Evolutionary conservation across 352 stramenopile species (phyloP).

Genomic region (Globisporangium parvum): DNA sequence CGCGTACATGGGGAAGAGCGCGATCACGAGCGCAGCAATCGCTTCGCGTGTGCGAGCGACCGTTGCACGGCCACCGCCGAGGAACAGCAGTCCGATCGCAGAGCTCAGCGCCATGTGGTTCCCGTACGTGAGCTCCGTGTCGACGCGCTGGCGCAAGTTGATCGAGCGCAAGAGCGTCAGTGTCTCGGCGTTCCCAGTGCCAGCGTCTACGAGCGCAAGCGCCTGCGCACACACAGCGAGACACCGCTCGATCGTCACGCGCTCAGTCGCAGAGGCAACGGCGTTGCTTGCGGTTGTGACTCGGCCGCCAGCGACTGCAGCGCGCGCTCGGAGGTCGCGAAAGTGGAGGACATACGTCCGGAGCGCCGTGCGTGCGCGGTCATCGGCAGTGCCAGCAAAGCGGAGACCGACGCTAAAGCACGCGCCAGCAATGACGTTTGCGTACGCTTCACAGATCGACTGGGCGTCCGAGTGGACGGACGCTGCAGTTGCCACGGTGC

Average conservation of each 20-base stretch:
- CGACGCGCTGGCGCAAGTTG: conserved; percentile 70
- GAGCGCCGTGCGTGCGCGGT: conserved; percentile 51
- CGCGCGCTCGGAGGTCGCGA: conserved; percentile 51
- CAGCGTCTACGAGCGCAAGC: conserved; percentile 94
- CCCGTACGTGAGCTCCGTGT: conserved; percentile 89
- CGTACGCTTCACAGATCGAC: conserved; percentile 92
- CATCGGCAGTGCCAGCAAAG: conserved; percentile 88
- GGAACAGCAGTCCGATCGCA: conserved; percentile 95
- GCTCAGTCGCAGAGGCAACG: conserved; percentile 61
- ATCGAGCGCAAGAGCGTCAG: conserved; percentile 89
- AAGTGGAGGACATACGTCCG: conserved; percentile 68
- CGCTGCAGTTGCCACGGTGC: conserved; percentile 3
- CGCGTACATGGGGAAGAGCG: conserved; percentile 93
- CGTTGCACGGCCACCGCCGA: conserved; percentile 92
- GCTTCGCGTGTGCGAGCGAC: conserved; percentile 85
- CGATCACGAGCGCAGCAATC: conserved; percentile 92
- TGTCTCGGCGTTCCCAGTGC: conserved; percentile 92
- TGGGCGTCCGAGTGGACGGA: conserved; percentile 65
- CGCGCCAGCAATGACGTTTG: conserved; percentile 91
- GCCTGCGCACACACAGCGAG: conserved; percentile 88
- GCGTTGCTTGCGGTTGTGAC: conserved; percentile 19
- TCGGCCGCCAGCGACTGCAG: too few species aligned
- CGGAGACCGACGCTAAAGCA: conserved; percentile 94
- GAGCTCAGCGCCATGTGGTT: conserved; percentile 94
- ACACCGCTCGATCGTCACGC: conserved; percentile 91